A percentile compares a stretch with the other conserved stretches of the same genome.
phyloP scores from a whole-genome alignment of 805 yeast species.

The Clavispora asparagi region DNA sequence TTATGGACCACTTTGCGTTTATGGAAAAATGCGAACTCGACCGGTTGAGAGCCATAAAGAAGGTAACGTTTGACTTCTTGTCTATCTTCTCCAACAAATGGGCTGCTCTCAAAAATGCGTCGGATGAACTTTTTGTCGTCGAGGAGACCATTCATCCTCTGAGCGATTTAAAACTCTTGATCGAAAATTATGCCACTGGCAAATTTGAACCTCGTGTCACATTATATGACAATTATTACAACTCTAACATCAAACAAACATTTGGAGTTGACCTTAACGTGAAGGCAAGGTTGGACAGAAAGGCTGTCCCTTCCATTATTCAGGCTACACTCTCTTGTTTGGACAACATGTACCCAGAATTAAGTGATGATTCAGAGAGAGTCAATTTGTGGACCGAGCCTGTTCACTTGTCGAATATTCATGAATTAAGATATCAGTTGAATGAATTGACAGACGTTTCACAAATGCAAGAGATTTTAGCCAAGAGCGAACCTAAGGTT shows the following conservation, averaged over 20 bases:
- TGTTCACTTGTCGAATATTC: constrained; percentile 56
- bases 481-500: constrained; percentile 45
- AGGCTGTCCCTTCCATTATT: constrained; percentile 64
- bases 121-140: constrained; percentile 56
- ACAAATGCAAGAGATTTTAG: constrained; percentile 30
- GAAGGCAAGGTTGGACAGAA: constrained; percentile 65
- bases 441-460: constrained; percentile 31
- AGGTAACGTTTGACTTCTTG: constrained; percentile 67
- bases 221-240: constrained; percentile 76
- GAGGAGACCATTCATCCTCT: constrained; percentile 72
- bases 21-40: constrained; percentile 83
- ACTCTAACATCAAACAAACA: constrained; percentile 59
- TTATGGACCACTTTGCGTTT: constrained; percentile 66
- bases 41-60: constrained; percentile 69
- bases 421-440: constrained; percentile 52
- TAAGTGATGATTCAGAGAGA: constrained; percentile 64
- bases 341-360: constrained; percentile 66
- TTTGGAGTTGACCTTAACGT: constrained; percentile 77
- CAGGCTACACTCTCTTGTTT: constrained; percentile 59
- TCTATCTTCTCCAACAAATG: constrained; percentile 60
- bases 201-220: constrained; percentile 66
- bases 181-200: constrained; percentile 70
- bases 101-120: constrained; percentile 49
- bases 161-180: constrained; percentile 59
- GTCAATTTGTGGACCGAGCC: constrained; percentile 64